Percentiles rank a stretch among this genome's conserved stretches.
These are phyloP conservation scores for Boletus edulis DNA, from an alignment of 768 basidiomycete species.

Conservation along the genomic window DNA sequence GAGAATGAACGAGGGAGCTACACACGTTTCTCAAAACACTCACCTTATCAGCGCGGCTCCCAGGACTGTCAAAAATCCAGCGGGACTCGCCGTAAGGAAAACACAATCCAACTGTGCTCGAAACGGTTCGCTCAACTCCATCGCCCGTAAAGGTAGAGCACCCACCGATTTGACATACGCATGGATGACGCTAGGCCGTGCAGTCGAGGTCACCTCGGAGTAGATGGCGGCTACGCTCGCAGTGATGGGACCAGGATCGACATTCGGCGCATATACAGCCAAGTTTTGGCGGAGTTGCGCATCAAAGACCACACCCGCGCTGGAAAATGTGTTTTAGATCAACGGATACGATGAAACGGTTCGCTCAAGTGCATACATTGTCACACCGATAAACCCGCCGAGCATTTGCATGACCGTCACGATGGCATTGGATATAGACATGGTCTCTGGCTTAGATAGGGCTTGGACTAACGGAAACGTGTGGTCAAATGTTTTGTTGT, in stretches of 20 bases:
- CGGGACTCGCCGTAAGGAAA: conserved; percentile 10
- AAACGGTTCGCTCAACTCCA: neutral
- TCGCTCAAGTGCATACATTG: neutral
- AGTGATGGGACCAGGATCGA: conserved; percentile 9
- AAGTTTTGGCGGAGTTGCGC: conserved; percentile 7
- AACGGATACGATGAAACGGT: neutral
- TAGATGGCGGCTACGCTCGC: conserved; percentile 10
- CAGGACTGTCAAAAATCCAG: conserved; percentile 7
- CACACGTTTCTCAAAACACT: neutral
- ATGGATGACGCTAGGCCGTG: conserved; percentile 5
- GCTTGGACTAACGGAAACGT: conserved; percentile 6
- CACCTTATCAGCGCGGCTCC: conserved; percentile 11
- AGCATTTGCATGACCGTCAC: conserved; percentile 13
- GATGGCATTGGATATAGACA: conserved; percentile 7
- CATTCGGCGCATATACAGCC: conserved; percentile 3
- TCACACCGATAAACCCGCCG: conserved; percentile 9
- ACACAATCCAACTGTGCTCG: conserved; percentile 9
- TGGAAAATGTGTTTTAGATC: neutral
- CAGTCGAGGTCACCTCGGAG: neutral
- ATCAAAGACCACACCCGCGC: conserved; percentile 8
- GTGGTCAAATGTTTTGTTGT: neutral
- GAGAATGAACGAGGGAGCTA: neutral
- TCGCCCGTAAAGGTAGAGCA: neutral
- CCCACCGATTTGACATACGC: conserved; percentile 14
- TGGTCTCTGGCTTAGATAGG: neutral